Percentiles rank a stretch among this genome's conserved stretches.
phyloP scores from a whole-genome alignment of 176 grass and related monocot genomes.

The Leersia perrieri region DNA sequence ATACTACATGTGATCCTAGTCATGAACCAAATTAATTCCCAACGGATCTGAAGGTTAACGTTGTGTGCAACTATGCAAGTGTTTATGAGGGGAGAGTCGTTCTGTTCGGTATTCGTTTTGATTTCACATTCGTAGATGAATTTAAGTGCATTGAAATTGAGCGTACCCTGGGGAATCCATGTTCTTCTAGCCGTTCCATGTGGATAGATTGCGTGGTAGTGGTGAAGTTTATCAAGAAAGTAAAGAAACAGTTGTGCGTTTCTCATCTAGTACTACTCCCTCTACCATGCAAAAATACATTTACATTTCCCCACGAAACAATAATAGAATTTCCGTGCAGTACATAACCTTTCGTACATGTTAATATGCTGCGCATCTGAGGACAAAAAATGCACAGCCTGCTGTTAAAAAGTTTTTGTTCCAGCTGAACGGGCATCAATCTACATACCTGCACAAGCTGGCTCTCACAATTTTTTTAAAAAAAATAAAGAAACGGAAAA shows the following conservation, averaged over 20 bases:
- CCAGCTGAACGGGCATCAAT: no score
- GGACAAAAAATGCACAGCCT: no score
- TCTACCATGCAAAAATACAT: no score
- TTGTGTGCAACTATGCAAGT: no score
- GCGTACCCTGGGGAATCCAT: not conserved
- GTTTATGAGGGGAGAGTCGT: not conserved
- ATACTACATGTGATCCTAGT: constrained; percentile 47
- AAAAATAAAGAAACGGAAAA: not conserved
- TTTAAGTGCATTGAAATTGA: not conserved
- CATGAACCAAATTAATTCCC: not conserved
- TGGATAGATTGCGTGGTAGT: not conserved
- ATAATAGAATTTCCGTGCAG: no score
- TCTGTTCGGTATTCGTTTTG: not conserved
- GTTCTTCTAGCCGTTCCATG: not conserved
- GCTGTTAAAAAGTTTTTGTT: no score
- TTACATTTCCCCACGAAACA: no score
- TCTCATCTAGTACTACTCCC: no score
- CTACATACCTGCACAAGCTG: not conserved
- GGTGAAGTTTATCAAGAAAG: no score
- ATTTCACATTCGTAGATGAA: not conserved
- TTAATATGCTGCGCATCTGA: no score
- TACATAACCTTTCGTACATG: no score
- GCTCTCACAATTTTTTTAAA: not conserved
- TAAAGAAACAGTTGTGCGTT: no score
- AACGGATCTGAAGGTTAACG: not conserved